Evolutionary conservation across 768 basidiomycete genomes (phyloP).

Genomic region (Austroboletus festivus): DNA sequence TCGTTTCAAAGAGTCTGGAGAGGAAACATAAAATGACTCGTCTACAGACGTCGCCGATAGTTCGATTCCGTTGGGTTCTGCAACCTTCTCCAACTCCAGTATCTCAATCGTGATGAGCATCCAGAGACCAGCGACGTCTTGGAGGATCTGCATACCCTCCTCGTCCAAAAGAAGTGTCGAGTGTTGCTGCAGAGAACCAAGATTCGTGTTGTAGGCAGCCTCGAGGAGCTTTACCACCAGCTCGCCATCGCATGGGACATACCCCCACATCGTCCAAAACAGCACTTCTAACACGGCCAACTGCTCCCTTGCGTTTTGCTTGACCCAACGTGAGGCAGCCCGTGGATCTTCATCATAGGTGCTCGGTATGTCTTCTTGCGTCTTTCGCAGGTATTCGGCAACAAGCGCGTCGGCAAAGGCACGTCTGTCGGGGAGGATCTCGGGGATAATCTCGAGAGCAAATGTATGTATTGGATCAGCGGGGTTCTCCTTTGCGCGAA

Average conservation of each 20-base stretch:
- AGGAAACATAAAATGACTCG: constrained; percentile 54
- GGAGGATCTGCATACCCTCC: constrained; percentile 59
- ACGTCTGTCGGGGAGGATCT: constrained; percentile 60
- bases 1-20: constrained; percentile 57
- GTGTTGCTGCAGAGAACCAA: constrained; percentile 65
- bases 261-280: constrained; percentile 87
- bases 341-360: constrained; percentile 49
- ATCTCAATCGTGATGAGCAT: constrained; percentile 77
- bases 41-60: constrained; percentile 49
- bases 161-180: constrained; percentile 69
- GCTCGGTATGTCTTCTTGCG: constrained; percentile 45
- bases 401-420: constrained; percentile 63
- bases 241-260: constrained; percentile 59
- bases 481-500: constrained; percentile 64
- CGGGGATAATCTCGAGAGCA: constrained; percentile 52
- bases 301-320: constrained; percentile 76
- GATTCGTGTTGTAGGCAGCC: constrained; percentile 57
- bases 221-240: constrained; percentile 63
- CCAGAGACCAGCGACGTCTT: constrained; percentile 74
- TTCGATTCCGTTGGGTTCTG: constrained; percentile 50
- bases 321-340: constrained; percentile 63
- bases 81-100: constrained; percentile 71
- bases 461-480: constrained; percentile 51
- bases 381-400: constrained; percentile 54
- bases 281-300: constrained; percentile 78